phyloP scores from a whole-genome alignment of 2,329 filamentous ascomycete genomes.

The Magnaporthiopsis incrustans region DNA sequence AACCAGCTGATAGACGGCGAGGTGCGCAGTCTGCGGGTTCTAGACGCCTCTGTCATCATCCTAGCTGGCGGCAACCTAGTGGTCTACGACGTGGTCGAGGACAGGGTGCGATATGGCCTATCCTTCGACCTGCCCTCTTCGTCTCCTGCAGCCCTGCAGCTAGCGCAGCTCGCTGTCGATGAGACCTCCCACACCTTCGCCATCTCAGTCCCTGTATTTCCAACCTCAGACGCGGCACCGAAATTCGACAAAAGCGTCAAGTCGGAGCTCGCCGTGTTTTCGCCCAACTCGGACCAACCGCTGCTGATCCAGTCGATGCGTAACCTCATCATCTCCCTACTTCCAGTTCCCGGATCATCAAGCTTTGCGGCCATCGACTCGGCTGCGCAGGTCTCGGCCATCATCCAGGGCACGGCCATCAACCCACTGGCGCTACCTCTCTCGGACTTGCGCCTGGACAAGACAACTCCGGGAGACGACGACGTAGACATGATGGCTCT shows the following conservation, averaged over 20 bases:
- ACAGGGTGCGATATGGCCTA: conserved; percentile 62
- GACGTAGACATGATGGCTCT: conserved; percentile 15
- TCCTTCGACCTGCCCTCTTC: conserved; percentile 38
- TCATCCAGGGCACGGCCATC: conserved; percentile 51
- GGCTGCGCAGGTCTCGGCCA: conserved; percentile 61
- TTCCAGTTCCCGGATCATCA: conserved; percentile 37
- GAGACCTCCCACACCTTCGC: conserved; percentile 56
- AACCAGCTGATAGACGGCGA: conserved; percentile 59
- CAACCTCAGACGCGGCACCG: conserved; percentile 13
- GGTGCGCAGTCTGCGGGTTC: conserved; percentile 60
- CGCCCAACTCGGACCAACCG: conserved; percentile 46
- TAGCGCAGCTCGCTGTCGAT: conserved; percentile 67
- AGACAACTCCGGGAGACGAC: conserved; percentile 19
- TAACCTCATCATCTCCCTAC: conserved; percentile 56
- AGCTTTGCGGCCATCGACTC: conserved; percentile 68
- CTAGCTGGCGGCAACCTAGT: conserved; percentile 60
- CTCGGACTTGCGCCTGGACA: conserved; percentile 41
- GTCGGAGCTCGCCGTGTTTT: conserved; percentile 60
- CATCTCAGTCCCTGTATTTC: conserved; percentile 40
- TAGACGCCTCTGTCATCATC: conserved; percentile 67
- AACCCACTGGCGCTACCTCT: conserved; percentile 46
- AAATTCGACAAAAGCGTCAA: conserved; percentile 23
- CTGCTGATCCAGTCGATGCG: conserved; percentile 50
- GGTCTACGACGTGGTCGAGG: conserved; percentile 78
- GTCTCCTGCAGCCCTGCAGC: conserved; percentile 27